Evolutionary conservation across 2,329 filamentous ascomycete species (phyloP).

Genomic region (Pseudogymnoascus sp.): DNA sequence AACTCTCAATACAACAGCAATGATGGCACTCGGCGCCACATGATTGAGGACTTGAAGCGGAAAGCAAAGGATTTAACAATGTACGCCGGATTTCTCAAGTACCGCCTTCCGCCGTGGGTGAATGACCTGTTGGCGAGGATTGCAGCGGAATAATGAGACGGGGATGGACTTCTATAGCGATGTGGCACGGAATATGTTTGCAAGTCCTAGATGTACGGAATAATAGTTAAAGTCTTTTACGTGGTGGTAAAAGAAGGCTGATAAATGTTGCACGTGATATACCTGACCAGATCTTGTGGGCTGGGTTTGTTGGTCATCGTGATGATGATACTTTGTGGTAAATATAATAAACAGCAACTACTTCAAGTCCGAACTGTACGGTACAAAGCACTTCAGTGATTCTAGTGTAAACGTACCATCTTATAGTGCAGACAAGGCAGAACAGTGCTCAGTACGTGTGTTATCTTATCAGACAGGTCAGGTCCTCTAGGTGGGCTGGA

Average conservation of each 20-base stretch:
- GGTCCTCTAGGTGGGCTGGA: not conserved
- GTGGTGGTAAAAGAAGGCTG: not conserved
- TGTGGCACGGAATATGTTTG: not conserved
- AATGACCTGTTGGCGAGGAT: constrained; percentile 75
- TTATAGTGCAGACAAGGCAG: not conserved
- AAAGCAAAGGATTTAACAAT: constrained; percentile 87
- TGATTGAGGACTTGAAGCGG: constrained; percentile 65
- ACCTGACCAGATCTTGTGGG: not conserved
- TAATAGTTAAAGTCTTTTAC: not conserved
- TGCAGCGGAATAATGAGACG: not conserved
- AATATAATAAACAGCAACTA: not conserved
- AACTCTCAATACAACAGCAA: constrained; percentile 67
- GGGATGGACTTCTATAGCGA: not conserved
- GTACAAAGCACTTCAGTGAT: not conserved
- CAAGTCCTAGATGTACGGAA: not conserved
- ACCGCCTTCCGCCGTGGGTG: constrained; percentile 76
- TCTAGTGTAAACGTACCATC: not conserved
- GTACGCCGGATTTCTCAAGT: constrained; percentile 87
- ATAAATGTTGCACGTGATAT: not conserved
- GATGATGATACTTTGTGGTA: not conserved
- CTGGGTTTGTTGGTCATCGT: not conserved
- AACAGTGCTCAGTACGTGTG: not conserved
- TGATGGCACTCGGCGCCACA: constrained; percentile 52
- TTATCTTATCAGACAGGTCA: constrained; percentile 2
- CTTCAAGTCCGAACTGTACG: not conserved